A percentile compares a stretch with the other conserved stretches of the same genome.
Conservation (phyloP, 305 asterid genomes). For the Fraxinus sp. region DNA sequence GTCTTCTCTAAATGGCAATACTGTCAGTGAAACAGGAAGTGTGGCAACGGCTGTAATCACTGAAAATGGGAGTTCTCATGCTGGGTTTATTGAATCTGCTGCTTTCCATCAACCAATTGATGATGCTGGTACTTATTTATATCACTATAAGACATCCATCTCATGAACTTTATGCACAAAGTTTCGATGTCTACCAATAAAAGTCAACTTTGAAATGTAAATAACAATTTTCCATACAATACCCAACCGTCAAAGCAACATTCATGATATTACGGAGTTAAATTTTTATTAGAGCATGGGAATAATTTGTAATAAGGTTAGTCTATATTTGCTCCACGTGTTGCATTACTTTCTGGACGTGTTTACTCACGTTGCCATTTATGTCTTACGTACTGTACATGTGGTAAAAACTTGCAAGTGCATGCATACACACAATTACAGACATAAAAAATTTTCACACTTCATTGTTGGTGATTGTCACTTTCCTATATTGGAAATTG, state of each 20-base stretch:
- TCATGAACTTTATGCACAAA: neutral
- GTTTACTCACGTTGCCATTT: neutral
- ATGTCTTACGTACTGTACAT: neutral
- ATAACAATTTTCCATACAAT: neutral
- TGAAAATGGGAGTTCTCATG: conserved; percentile 63
- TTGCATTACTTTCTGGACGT: neutral
- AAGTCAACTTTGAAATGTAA: neutral
- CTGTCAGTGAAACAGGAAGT: conserved; percentile 39
- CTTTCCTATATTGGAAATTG: neutral
- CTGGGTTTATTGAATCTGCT: conserved; percentile 52
- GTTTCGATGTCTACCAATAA: neutral
- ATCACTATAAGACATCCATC: neutral
- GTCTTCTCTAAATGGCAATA: conserved; percentile 47
- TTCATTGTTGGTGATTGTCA: neutral
- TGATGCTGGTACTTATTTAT: conserved; percentile 58
- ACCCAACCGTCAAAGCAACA: neutral
- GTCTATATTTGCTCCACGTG: neutral
- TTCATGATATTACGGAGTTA: neutral
- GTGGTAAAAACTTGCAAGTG: neutral
- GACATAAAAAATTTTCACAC: neutral
- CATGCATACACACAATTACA: neutral
- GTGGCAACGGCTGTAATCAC: conserved; percentile 34
- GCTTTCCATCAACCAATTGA: conserved; percentile 59
- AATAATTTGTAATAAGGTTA: neutral
- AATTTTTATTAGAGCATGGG: neutral